Evolutionary conservation across 2,329 filamentous ascomycete species (phyloP).

Genomic region (Exutisphaerella laricina): DNA sequence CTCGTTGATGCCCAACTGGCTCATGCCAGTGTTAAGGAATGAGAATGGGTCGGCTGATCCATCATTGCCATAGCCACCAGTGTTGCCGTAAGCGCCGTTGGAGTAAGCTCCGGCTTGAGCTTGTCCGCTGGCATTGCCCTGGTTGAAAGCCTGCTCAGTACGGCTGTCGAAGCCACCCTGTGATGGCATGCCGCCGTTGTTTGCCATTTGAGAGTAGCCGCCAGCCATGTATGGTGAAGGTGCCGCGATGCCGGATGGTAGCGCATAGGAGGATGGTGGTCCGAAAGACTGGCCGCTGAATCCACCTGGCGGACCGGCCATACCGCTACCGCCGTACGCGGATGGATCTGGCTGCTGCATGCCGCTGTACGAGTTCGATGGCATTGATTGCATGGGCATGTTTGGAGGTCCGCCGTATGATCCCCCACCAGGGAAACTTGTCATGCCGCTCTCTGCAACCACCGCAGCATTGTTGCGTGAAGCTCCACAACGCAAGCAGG

Average conservation of each 20-base stretch:
- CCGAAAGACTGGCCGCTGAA: constrained; percentile 74
- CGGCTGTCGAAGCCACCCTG: constrained; percentile 76
- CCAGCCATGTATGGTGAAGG: constrained; percentile 79
- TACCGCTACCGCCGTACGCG: constrained; percentile 61
- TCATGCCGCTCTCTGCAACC: constrained; percentile 81
- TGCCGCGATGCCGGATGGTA: constrained; percentile 79
- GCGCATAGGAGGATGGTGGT: constrained; percentile 79
- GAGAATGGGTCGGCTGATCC: constrained; percentile 70
- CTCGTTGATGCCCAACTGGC: constrained; percentile 64
- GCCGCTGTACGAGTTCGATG: constrained; percentile 24
- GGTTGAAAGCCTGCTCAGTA: constrained; percentile 83
- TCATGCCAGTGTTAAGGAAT: constrained; percentile 70
- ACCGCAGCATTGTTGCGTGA: constrained; percentile 90
- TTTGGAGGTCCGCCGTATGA: constrained; percentile 76
- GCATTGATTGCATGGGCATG: constrained; percentile 49
- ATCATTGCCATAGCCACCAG: constrained; percentile 42
- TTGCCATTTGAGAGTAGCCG: constrained; percentile 53
- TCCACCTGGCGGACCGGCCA: constrained; percentile 49
- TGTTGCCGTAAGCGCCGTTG: constrained; percentile 53
- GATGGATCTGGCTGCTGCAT: constrained; percentile 56
- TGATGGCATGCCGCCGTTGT: constrained; percentile 70
- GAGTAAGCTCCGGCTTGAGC: constrained; percentile 54
- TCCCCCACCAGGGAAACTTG: constrained; percentile 25
- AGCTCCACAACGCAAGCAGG: constrained; percentile 91
- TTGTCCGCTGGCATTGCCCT: constrained; percentile 69